Conservation (phyloP, 169 alveolate species). For the Plasmodium blacklocki region DNA sequence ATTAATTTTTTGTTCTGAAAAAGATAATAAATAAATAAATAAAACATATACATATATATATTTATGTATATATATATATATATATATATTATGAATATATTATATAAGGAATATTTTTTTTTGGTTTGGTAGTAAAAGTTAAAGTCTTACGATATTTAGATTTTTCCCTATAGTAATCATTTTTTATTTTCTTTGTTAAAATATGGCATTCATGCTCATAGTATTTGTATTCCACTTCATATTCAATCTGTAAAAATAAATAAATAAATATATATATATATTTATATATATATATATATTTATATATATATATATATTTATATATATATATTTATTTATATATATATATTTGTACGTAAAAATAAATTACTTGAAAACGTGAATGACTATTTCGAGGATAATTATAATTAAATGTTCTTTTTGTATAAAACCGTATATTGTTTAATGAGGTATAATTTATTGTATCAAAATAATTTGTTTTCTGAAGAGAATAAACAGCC, state of each 20-base stretch:
- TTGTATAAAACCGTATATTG: conserved; percentile 71
- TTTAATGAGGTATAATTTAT: conserved; percentile 69
- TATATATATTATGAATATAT: background rate
- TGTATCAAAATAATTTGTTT: conserved; percentile 67
- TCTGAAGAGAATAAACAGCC: conserved; percentile 72
- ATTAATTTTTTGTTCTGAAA: conserved; percentile 57
- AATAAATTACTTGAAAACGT: conserved; percentile 69
- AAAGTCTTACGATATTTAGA: conserved; percentile 30
- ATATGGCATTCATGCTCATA: conserved; percentile 72
- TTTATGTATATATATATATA: background rate
- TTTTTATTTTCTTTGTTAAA: conserved; percentile 71
- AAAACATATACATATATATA: conserved; percentile 1
- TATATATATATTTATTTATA: conserved; percentile 3
- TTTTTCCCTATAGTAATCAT: conserved; percentile 66
- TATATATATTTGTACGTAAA: background rate
- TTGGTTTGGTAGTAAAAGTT: background rate
- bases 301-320: background rate
- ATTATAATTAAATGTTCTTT: conserved; percentile 64
- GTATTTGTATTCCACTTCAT: conserved; percentile 73
- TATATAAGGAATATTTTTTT: background rate
- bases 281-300: background rate
- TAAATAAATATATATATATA: too few relatives aligned
- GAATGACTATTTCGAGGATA: conserved; percentile 68
- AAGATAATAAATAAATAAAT: background rate
- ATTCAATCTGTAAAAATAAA: conserved; percentile 45